These are phyloP conservation scores for Sarcocystis neurona DNA, from an alignment of 169 alveolate species.

Conservation along the genomic window DNA sequence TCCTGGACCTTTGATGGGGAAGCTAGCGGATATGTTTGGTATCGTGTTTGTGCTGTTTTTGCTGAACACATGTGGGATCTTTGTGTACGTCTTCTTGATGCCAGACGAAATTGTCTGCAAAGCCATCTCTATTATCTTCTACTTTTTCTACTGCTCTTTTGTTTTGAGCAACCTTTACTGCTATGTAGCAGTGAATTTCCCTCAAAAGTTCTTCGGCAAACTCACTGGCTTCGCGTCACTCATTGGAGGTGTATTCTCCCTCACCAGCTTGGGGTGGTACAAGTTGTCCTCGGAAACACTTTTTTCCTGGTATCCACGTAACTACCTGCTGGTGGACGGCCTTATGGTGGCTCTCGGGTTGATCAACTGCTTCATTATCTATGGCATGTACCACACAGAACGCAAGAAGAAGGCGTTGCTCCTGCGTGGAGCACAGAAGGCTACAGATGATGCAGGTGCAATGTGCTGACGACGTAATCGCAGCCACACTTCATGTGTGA, in stretches of 20 bases:
- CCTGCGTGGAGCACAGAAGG: not conserved
- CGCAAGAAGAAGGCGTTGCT: not conserved
- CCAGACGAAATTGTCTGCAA: constrained; percentile 52
- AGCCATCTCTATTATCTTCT: constrained; percentile 45
- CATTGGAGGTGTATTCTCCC: constrained; percentile 56
- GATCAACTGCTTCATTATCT: not conserved
- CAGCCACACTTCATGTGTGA: not conserved
- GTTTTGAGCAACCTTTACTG: constrained; percentile 66
- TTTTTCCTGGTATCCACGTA: not conserved
- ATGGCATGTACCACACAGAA: not conserved
- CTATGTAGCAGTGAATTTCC: constrained; percentile 52
- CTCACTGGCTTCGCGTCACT: constrained; percentile 63
- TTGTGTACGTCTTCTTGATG: constrained; percentile 45
- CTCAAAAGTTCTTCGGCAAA: constrained; percentile 58
- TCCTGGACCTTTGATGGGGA: constrained; percentile 67
- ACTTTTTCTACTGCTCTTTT: constrained; percentile 58
- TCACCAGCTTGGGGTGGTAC: constrained; percentile 58
- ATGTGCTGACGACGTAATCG: not conserved
- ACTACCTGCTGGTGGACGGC: constrained; percentile 43
- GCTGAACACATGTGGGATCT: constrained; percentile 46
- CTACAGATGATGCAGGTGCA: not conserved
- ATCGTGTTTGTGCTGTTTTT: constrained; percentile 11
- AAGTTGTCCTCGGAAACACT: constrained; percentile 40
- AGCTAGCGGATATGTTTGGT: constrained; percentile 52
- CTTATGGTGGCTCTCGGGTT: constrained; percentile 53